These are phyloP conservation scores for Keithomyces neogunnii DNA, from an alignment of 2,329 filamentous ascomycete genomes.

Conservation along the genomic window DNA sequence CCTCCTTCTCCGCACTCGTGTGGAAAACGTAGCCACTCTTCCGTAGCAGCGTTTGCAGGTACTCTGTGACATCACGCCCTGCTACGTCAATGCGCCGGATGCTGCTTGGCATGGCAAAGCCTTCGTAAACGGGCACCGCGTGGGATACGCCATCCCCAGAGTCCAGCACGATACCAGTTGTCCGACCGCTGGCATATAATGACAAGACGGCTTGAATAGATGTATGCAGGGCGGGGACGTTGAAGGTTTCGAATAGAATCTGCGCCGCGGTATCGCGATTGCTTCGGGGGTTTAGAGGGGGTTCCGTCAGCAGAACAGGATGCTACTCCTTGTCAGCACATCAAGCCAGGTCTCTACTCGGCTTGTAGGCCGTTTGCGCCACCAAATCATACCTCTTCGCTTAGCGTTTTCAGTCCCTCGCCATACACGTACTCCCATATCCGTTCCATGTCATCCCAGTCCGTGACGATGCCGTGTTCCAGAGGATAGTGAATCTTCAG, in stretches of 20 bases:
- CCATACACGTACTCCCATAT: slow-evolving; percentile 99
- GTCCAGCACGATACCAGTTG: slow-evolving; percentile 92
- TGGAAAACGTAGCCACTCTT: slow-evolving; percentile 94
- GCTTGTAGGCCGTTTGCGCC: too few species aligned
- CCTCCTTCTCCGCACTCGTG: slow-evolving; percentile 97
- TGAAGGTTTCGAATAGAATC: slow-evolving; percentile 98
- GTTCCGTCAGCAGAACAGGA: slow-evolving; percentile 91
- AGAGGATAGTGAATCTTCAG: slow-evolving; percentile 94
- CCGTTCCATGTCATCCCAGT: slow-evolving; percentile 99
- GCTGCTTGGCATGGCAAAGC: slow-evolving; percentile 91
- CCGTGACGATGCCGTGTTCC: slow-evolving; percentile 96
- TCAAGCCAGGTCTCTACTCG: too few species aligned
- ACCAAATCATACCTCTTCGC: slow-evolving; percentile 65
- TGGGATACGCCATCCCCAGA: slow-evolving; percentile 95
- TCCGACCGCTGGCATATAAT: slow-evolving; percentile 89
- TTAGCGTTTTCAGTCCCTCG: slow-evolving; percentile 90
- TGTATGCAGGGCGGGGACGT: slow-evolving; percentile 91
- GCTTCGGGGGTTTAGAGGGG: slow-evolving; percentile 86
- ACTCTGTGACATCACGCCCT: slow-evolving; percentile 90
- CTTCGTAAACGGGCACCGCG: slow-evolving; percentile 94
- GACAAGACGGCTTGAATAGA: slow-evolving; percentile 96
- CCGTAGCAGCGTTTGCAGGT: slow-evolving; percentile 81
- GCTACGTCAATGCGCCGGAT: slow-evolving; percentile 95
- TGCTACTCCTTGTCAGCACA: slow-evolving; percentile 47
- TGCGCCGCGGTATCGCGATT: slow-evolving; percentile 96